Evolutionary conservation across 495 filamentous ascomycete genomes (phyloP), one percentile per base, ranked within the genome.

Genomic region (Penicillium maclennaniae): DNA sequence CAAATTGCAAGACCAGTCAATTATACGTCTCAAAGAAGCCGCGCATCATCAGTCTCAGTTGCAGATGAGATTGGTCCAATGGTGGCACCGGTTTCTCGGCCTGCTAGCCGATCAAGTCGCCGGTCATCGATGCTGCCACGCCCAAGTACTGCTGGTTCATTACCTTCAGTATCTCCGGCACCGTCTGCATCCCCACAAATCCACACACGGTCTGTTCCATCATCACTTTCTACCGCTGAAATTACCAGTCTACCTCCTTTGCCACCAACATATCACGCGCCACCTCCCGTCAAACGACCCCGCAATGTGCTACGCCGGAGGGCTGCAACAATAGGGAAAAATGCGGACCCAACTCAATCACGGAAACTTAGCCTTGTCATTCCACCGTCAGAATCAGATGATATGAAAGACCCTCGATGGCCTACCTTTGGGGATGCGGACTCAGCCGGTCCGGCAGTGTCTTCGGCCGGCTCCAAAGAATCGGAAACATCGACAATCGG

Each of bases 231-330:
- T 19, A 54, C 51, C 41, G 54, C 58, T 8, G 58, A 61, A 45
- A 21, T 61, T 10, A 58, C 49, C 10, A 59, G 16, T 6, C 45
- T 53, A 20, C 51, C 61, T 16, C 34, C 44, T 15, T 55, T 57
- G 26, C 39, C 44, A 19, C 34, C 50, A 15, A 52, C 34, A 19
- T 28, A 51, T 19, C 59, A 57, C 41, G 44, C 54, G 7, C 44
- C 54, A 6, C 44, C 56, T 31, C 51, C 53, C 12, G 49, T 40
- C 20, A 61, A 67, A 52, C 68, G 69, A 45, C 54, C 65, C 45
- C 66, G 72, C 47, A 77, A 77, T 55, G 66, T 76, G 43, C 60
- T 77, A 37, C 68, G 74, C 50, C 69, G 74, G 49, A 75, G 62
- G 49, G 69, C 71, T 36, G 68, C 72, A 4, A 71, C 68, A 49